Base-by-base conservation (phyloP, 2,329 filamentous ascomycete genomes). In the Ilyonectria mors-panacis region DNA sequence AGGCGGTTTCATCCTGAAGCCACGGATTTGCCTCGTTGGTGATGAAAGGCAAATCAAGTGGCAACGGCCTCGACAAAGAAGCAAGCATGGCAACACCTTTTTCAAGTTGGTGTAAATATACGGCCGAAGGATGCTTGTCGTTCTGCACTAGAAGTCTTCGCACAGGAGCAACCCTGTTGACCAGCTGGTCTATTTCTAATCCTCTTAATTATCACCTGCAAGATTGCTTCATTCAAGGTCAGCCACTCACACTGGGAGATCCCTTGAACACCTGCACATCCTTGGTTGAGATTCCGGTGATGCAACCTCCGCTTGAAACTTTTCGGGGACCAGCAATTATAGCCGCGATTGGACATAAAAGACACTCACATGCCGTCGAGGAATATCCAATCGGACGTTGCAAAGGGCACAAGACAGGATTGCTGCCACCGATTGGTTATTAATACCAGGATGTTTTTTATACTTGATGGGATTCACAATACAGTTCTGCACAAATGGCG, bases 321-420 rank as follows among this genome's bases (percentile, higher is more conserved):
- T 10, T 35, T 19, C 26, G 48, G 7, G 17, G n/a, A 33, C 6
- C 17, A 10, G 17, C n/a, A 35, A 35, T 21, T n/a, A 15, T 12
- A 35, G 19, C 30, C 28, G 50, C n/a, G 50, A 53, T 53, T 53
- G 50, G 28, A 12, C 50, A 53, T 53, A 21, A 19, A 19, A 21
- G 23, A 21, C n/a, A 12, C 9, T 53, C 33, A 21, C 50, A 53
- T 33, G 50, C 4, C 23, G 17, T 21, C n/a, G 23, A 21, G 28
- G 28, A 26, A 35, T 21, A 35, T 33, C 50, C 30, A 53, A 35
- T 35, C 12, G 33, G 30, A 33, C 19, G n/a, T 50, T 35, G n/a
- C n/a, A 7, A 37, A 35, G 8, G 10, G 1, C 48, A 13, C 3
- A 23, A 51, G 19, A n/a, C n/a, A 7, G 23, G 9, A 37, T 3